Conservation (phyloP, 1,139 yeast genomes). For the Pichia cactophila region DNA sequence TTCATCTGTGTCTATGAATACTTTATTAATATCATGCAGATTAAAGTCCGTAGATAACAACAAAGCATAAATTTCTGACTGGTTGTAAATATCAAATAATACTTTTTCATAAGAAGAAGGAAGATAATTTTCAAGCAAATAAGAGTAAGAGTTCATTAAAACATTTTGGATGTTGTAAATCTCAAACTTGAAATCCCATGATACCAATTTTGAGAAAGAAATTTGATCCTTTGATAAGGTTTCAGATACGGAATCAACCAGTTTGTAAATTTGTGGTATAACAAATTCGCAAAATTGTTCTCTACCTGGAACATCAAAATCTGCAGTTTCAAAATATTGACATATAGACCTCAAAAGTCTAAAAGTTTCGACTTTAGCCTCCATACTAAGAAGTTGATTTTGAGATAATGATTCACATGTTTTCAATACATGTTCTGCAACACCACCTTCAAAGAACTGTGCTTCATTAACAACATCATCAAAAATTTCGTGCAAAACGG, state of each 20-base stretch:
- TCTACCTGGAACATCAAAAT: conserved; percentile 26
- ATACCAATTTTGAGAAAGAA: conserved; percentile 10
- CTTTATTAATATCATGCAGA: background rate
- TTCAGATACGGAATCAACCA: conserved; percentile 12
- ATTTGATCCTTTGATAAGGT: conserved; percentile 3
- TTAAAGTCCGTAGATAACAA: conserved; percentile 7
- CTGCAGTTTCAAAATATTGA: conserved; percentile 45
- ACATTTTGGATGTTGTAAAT: conserved; percentile 19
- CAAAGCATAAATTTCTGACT: conserved; percentile 15
- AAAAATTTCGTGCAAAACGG: conserved; percentile 68
- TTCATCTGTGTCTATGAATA: conserved; percentile 19
- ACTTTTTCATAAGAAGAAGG: conserved; percentile 11
- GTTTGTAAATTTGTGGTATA: conserved; percentile 18
- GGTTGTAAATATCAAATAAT: conserved; percentile 16
- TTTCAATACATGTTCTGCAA: conserved; percentile 46
- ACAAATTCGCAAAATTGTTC: conserved; percentile 17
- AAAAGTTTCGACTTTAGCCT: conserved; percentile 43
- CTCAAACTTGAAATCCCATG: conserved; percentile 21
- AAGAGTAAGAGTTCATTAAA: conserved; percentile 18
- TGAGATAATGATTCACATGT: conserved; percentile 40
- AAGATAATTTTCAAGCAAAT: conserved; percentile 12
- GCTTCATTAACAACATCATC: conserved; percentile 82
- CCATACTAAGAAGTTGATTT: conserved; percentile 18
- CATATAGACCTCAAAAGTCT: conserved; percentile 47
- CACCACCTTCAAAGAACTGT: conserved; percentile 72